A percentile compares a stretch with the other conserved stretches of the same genome.
phyloP scores from a whole-genome alignment of 768 basidiomycete species.

The Collybia mongolica region DNA sequence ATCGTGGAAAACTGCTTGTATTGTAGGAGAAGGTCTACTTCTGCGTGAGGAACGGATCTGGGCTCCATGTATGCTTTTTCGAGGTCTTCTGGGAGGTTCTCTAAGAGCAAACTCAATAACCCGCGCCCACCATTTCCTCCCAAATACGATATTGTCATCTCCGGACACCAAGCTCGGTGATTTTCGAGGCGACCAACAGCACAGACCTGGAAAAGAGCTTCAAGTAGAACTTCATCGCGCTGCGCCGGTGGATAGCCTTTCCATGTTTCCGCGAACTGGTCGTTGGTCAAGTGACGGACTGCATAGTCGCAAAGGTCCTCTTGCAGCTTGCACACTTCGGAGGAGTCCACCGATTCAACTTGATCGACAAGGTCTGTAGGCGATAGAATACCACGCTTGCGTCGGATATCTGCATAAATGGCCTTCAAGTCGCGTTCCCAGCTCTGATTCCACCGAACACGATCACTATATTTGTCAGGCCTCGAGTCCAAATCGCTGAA shows the following conservation, averaged over 20 bases:
- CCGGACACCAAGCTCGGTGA: constrained; percentile 17
- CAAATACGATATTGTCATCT: constrained; percentile 14
- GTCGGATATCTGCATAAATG: constrained; percentile 1
- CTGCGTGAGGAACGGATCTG: background rate
- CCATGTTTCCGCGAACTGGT: constrained; percentile 11
- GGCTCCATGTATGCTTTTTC: background rate
- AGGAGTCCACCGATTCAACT: background rate
- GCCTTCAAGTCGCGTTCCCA: constrained; percentile 12
- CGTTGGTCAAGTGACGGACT: constrained; percentile 1
- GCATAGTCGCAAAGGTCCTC: constrained; percentile 3
- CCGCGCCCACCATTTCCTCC: constrained; percentile 5
- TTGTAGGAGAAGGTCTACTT: constrained; percentile 1
- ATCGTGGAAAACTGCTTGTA: background rate
- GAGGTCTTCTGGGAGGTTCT: constrained; percentile 1
- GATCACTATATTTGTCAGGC: constrained; percentile 9
- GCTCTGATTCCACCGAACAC: constrained; percentile 11
- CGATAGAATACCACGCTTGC: background rate
- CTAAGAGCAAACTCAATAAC: constrained; percentile 5
- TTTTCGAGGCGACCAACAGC: constrained; percentile 13
- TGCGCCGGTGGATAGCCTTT: background rate
- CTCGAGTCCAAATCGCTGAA: background rate
- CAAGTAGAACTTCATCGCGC: constrained; percentile 9
- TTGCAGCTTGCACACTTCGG: constrained; percentile 8
- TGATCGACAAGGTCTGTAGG: background rate
- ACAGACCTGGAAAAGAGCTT: constrained; percentile 13